Conservation (phyloP, 2,329 filamentous ascomycete genomes). For the Coniella vitis region DNA sequence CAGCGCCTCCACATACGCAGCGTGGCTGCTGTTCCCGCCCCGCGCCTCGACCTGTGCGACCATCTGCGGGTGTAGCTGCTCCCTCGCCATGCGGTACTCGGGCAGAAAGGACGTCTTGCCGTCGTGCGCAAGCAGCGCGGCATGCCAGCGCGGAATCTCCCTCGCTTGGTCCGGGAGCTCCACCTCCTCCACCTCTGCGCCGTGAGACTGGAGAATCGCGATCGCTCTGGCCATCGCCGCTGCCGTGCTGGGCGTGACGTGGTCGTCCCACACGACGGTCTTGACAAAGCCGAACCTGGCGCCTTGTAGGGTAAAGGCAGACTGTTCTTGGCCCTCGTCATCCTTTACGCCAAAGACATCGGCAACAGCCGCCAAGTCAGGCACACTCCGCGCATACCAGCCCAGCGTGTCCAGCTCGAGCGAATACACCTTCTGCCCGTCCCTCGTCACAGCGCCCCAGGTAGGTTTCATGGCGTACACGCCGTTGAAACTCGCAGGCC, state of each 20-base stretch:
- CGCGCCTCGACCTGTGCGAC: conserved; percentile 45
- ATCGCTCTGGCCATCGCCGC: conserved; percentile 35
- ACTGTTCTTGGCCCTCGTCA: conserved; percentile 27
- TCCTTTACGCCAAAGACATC: conserved; percentile 48
- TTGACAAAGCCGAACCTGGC: conserved; percentile 11
- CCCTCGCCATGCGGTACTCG: conserved; percentile 43
- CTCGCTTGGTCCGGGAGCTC: conserved; percentile 43
- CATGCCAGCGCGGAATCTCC: conserved; percentile 45
- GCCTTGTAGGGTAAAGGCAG: conserved; percentile 1
- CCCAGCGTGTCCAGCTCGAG: conserved; percentile 57
- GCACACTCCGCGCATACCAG: conserved; percentile 49
- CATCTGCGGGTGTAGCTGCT: conserved; percentile 38
- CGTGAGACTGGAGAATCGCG: conserved; percentile 34
- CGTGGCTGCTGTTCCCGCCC: conserved; percentile 31
- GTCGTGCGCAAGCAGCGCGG: conserved; percentile 42
- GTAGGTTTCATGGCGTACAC: conserved; percentile 61
- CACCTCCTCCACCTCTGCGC: conserved; percentile 51
- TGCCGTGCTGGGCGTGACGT: conserved; percentile 3
- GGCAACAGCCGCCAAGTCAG: conserved; percentile 51
- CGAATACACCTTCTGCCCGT: conserved; percentile 54
- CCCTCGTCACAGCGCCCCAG: conserved; percentile 54
- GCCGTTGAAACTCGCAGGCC: conserved; percentile 59
- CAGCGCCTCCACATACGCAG: conserved; percentile 44
- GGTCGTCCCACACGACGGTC: conserved; percentile 6
- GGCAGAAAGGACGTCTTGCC: conserved; percentile 46